Evolutionary conservation across 345 rosid species (phyloP), one percentile per base, ranked within the genome.

Genomic region (Draba incana): DNA sequence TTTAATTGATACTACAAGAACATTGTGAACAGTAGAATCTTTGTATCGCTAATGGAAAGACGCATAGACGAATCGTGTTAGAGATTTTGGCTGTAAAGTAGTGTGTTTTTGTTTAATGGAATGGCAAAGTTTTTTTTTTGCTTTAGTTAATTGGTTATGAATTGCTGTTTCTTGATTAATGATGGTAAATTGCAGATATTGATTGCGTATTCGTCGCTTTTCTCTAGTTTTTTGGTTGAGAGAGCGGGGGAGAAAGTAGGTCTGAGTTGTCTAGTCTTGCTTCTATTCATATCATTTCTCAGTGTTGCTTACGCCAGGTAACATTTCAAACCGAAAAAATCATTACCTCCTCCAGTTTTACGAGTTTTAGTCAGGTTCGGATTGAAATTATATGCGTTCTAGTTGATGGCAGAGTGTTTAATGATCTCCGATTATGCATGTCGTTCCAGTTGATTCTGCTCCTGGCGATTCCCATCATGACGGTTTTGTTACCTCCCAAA

Each of bases 401-500:
- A 82, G 88, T 78, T 86, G 85, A 78, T 86, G 88, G 92, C 96
- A 87, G 96, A 89, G 79, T 82, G 76, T 92, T 89, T 85, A 85
- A 86, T 72, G 97, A 91, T 83, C 87, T 91, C 79, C 87, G 88
- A 74, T 81, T 88, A 77, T 87, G 96, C 88, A 78, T 88, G 85
- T 81, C 83, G 84, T 88, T 85, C 89, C 92, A 86, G 85, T 73
- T 86, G 85, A 83, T 88, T 74, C 91, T 92, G 9, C 85, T 86
- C 75, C 14, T 84, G 62, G 89, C 61, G 13, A 85, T 91, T 65
- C 96, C 97, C 10, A 58, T 76, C 74, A 66, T 86, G 86, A 25
- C 86, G 10, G 64, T 81, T 64, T 71, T 88, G 60, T 85, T 79
- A 71, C 92, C 88, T 9, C 80, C 97, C 51, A 85, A 84, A 42